Conservation (phyloP, 768 basidiomycete genomes). For the Lactarius sp. region DNA sequence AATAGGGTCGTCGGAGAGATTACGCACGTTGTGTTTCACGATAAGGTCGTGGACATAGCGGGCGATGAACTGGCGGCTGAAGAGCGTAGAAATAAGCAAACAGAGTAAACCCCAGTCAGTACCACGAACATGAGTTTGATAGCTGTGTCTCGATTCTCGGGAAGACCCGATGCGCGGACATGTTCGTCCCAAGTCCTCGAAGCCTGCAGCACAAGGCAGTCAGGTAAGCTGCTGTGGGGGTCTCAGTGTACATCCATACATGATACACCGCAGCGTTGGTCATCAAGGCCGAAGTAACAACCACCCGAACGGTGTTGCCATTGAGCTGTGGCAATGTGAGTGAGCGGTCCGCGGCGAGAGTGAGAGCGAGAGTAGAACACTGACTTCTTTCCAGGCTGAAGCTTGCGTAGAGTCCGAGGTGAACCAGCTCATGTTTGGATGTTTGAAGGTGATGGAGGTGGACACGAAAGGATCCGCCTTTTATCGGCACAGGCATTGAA, state of each 20-base stretch:
- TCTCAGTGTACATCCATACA: constrained; percentile 1
- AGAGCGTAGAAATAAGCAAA: constrained; percentile 13
- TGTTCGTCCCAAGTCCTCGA: constrained; percentile 23
- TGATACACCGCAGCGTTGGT: constrained; percentile 22
- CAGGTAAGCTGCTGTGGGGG: neutral
- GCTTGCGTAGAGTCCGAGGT: constrained; percentile 15
- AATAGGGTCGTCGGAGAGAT: constrained; percentile 2
- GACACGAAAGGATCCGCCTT: constrained; percentile 8
- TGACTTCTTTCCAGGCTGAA: constrained; percentile 17
- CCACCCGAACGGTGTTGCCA: constrained; percentile 14
- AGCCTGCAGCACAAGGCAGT: constrained; percentile 1
- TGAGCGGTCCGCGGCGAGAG: neutral
- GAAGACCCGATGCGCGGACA: constrained; percentile 16
- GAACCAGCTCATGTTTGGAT: constrained; percentile 23
- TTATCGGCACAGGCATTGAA: constrained; percentile 6
- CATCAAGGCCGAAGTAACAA: constrained; percentile 17
- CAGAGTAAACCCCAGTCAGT: neutral
- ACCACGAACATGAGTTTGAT: constrained; percentile 19
- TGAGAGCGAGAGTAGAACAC: neutral
- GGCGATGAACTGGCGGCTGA: constrained; percentile 22
- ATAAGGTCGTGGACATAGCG: constrained; percentile 24
- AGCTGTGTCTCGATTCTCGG: constrained; percentile 17
- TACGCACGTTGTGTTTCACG: constrained; percentile 22
- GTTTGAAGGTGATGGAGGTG: constrained; percentile 7
- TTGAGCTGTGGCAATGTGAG: constrained; percentile 14